These are phyloP conservation scores for Colletotrichum spaethianum DNA, from an alignment of 2,329 filamentous ascomycete species.

Conservation along the genomic window DNA sequence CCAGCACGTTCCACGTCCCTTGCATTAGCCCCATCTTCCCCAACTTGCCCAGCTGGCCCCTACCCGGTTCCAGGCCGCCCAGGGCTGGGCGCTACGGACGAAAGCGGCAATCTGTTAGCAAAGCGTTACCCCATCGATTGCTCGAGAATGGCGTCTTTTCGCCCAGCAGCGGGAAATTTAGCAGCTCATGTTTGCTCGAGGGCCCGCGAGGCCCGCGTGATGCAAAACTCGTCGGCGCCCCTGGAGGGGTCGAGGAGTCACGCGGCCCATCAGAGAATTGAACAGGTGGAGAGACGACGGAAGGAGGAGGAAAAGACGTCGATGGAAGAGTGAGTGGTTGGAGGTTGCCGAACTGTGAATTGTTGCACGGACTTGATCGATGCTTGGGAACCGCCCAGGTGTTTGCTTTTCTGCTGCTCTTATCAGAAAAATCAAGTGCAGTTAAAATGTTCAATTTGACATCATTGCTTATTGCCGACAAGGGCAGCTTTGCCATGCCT, in stretches of 20 bases:
- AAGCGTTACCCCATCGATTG: conserved; percentile 40
- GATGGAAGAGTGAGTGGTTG: not conserved
- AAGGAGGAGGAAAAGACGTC: not conserved
- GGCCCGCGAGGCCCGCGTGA: conserved; percentile 18
- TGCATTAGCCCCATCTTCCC: conserved; percentile 40
- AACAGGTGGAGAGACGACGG: conserved; percentile 17
- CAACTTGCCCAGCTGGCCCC: conserved; percentile 16
- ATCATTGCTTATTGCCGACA: conserved; percentile 33
- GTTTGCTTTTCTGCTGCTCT: conserved; percentile 29
- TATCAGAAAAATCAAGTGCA: conserved; percentile 28
- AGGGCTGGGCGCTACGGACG: conserved; percentile 25
- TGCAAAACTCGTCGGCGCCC: conserved; percentile 8
- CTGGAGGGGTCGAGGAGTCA: conserved; percentile 13
- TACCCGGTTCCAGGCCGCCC: not conserved
- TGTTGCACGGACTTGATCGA: not conserved
- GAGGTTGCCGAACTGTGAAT: not conserved
- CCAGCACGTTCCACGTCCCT: conserved; percentile 32
- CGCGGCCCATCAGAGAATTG: conserved; percentile 14
- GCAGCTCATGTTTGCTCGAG: not conserved
- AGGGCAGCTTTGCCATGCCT: conserved; percentile 1
- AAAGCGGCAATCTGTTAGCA: conserved; percentile 39
- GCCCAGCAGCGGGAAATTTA: conserved; percentile 5
- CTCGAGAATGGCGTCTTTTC: conserved; percentile 33
- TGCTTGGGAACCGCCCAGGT: conserved; percentile 2
- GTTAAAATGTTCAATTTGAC: not conserved